phyloP scores from a whole-genome alignment of 768 basidiomycete genomes.

The Boletus pseudo-olivaceus region DNA sequence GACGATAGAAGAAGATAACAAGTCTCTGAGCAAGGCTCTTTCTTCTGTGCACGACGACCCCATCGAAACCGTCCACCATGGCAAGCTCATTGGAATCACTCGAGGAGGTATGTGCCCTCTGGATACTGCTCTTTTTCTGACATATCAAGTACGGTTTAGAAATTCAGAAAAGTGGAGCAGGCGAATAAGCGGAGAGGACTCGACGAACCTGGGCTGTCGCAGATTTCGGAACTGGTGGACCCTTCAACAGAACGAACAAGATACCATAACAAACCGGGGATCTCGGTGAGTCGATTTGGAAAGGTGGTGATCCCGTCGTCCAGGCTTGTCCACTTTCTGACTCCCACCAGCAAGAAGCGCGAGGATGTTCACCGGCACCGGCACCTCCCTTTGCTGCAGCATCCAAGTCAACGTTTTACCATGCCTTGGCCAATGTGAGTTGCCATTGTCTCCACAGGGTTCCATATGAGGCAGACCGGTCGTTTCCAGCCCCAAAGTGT shows the following conservation, averaged over 20 bases:
- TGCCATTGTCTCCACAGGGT: background rate
- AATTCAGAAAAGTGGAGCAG: constrained; percentile 55
- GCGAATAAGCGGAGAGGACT: constrained; percentile 51
- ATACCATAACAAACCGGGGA: constrained; percentile 45
- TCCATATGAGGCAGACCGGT: constrained; percentile 8
- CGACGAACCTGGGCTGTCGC: constrained; percentile 26
- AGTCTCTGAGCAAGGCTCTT: background rate
- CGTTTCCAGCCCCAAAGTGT: constrained; percentile 41
- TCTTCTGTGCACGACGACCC: background rate
- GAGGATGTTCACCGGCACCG: constrained; percentile 19
- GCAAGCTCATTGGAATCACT: constrained; percentile 23
- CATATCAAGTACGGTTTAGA: constrained; percentile 32
- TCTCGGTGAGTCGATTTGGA: constrained; percentile 60
- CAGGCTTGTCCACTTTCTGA: background rate
- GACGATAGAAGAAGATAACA: background rate
- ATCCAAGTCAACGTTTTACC: constrained; percentile 47
- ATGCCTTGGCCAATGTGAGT: constrained; percentile 42
- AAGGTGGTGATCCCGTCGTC: constrained; percentile 39
- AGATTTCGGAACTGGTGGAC: constrained; percentile 13
- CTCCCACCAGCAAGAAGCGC: constrained; percentile 18
- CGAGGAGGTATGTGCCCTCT: constrained; percentile 24
- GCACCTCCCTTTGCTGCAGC: constrained; percentile 40
- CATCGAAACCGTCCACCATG: constrained; percentile 12
- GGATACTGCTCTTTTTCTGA: background rate
- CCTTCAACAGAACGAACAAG: constrained; percentile 20